Evolutionary conservation across 192 early-diverging fungal species (phyloP).

Genomic region (Backusella luteola): DNA sequence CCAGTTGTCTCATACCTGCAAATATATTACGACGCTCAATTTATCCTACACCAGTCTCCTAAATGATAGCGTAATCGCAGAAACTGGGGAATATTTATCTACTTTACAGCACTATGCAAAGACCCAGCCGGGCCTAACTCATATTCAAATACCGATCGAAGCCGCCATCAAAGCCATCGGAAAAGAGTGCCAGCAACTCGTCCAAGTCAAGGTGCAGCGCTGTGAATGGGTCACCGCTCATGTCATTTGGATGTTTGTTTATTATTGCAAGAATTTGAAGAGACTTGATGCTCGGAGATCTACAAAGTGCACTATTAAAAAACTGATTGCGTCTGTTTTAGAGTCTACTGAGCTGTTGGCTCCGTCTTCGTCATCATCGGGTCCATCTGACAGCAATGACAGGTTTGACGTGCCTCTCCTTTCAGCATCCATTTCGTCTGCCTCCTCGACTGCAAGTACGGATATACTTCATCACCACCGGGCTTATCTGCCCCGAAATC

Average conservation of each 20-base stretch:
- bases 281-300: constrained; percentile 42
- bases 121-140: constrained; percentile 42
- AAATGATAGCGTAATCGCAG: constrained; percentile 38
- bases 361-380: background rate
- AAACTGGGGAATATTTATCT: constrained; percentile 50
- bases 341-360: constrained; percentile 11
- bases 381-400: background rate
- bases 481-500: background rate
- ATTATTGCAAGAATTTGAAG: constrained; percentile 30
- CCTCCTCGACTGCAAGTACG: background rate
- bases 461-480: background rate
- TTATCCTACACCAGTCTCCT: constrained; percentile 35
- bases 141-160: constrained; percentile 32
- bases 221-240: constrained; percentile 47
- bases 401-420: background rate
- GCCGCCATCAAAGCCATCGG: constrained; percentile 41
- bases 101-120: constrained; percentile 41
- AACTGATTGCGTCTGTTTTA: constrained; percentile 15
- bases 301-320: constrained; percentile 29
- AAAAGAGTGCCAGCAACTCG: constrained; percentile 32
- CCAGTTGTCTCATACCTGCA: constrained; percentile 42
- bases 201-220: constrained; percentile 34
- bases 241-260: constrained; percentile 35
- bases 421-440: background rate
- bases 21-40: constrained; percentile 35